These are phyloP conservation scores for Tetrapyrgos nigripes DNA, from an alignment of 1,284 basidiomycete genomes.

Conservation along the genomic window DNA sequence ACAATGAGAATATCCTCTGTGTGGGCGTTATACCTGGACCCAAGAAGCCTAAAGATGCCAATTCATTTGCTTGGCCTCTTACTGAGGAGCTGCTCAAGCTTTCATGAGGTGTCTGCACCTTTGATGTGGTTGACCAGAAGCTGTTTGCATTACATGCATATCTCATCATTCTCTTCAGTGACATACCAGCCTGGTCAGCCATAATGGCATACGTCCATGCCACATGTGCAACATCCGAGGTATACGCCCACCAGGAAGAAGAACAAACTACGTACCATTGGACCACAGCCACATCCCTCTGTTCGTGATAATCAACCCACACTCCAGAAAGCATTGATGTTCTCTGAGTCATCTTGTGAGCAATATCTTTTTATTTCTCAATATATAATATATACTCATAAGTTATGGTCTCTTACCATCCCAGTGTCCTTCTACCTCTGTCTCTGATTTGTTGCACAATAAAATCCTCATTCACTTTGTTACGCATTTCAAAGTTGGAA, in stretches of 20 bases:
- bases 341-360: slow-evolving; percentile 31
- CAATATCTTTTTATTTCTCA: slow-evolving; percentile 15
- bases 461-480: slow-evolving; percentile 19
- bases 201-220: slow-evolving; percentile 16
- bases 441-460: not conserved
- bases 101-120: slow-evolving; percentile 36
- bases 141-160: slow-evolving; percentile 38
- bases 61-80: slow-evolving; percentile 41
- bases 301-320: not conserved
- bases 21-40: slow-evolving; percentile 44
- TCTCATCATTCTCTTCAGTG: slow-evolving; percentile 39
- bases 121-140: slow-evolving; percentile 28
- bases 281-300: slow-evolving; percentile 10
- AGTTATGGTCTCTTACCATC: slow-evolving; percentile 17
- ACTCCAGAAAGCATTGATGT: slow-evolving; percentile 6
- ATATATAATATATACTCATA: not conserved
- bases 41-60: slow-evolving; percentile 38
- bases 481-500: slow-evolving; percentile 9
- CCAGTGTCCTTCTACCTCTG: not conserved
- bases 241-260: slow-evolving; percentile 16
- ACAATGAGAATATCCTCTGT: slow-evolving; percentile 34
- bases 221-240: slow-evolving; percentile 15
- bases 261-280: slow-evolving; percentile 10
- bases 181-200: slow-evolving; percentile 42
- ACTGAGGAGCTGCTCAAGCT: slow-evolving; percentile 37